Conservation (phyloP, 2,329 filamentous ascomycete species). For the Aspergillus fructus region DNA sequence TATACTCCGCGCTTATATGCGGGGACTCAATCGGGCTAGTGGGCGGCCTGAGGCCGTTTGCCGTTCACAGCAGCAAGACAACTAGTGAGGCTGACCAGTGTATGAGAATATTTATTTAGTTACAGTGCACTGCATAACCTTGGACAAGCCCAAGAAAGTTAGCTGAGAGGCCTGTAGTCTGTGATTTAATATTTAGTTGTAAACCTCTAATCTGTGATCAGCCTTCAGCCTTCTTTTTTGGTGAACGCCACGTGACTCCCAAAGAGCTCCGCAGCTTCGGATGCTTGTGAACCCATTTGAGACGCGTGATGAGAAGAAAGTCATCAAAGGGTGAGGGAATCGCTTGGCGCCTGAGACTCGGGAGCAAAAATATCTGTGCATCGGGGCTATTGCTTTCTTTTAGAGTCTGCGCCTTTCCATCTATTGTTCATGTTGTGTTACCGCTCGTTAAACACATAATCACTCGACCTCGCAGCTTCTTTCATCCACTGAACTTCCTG, state of each 20-base stretch:
- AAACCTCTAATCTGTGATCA: neutral
- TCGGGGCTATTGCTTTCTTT: neutral
- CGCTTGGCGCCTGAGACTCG: neutral
- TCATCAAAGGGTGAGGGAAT: constrained; percentile 10
- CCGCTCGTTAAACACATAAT: neutral
- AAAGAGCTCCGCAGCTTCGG: constrained; percentile 15
- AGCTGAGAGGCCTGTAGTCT: neutral
- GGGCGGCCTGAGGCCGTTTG: neutral
- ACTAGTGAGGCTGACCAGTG: neutral
- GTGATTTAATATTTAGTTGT: neutral
- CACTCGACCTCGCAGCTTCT: neutral
- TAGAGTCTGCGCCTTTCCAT: neutral
- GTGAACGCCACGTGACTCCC: constrained; percentile 9
- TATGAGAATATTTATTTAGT: neutral
- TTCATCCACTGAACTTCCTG: neutral
- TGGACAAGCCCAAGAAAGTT: neutral
- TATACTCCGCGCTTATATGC: neutral
- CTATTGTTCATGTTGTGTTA: neutral
- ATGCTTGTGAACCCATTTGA: neutral
- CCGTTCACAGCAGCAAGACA: neutral
- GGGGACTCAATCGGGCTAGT: neutral
- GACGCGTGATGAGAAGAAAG: constrained; percentile 6
- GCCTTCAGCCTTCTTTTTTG: neutral
- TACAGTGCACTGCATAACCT: neutral
- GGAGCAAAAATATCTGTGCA: neutral